Base-by-base conservation (phyloP, 768 basidiomycete genomes). In the Holtermannia corniformis region DNA sequence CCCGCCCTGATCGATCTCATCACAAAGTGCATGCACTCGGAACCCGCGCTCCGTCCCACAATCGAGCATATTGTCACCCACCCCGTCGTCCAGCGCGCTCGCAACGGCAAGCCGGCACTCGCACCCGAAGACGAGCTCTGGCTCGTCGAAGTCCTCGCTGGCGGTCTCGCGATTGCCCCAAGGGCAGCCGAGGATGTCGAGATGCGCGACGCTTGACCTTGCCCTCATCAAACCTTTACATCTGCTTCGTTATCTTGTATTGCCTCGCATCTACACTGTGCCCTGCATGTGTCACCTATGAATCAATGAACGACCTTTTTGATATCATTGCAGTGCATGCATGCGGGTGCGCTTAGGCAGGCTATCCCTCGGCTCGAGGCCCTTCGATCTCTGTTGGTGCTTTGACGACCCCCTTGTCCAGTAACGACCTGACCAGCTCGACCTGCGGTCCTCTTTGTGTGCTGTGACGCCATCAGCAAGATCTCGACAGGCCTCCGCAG, bases 1-100 rank as follows among this genome's bases (percentile, higher is more conserved):
- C 71, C 71, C 2, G 68, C 67, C 3, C 54, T 72, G 19, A 54
- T 55, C 19, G 68, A 72, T 42, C 53, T 72, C 13, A 72, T 72
- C 52, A 68, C 62, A 2, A 56, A 47, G 10, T 67, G 65, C 46
- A 72, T 72, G 71, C 54, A 56, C 2, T 48, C 65, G 1, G 56
- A 68, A 12, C 63, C 71, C 5, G 37, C 41, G 28, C 19, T 27
- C 19, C 53, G 67, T 46, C 67, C 71, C 5, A 53, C 59, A 0
- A 59, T 64, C 5, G 41, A 32, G 14, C 55, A 67, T 22, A 46
- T 72, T 16, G 57, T 61, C 3, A 50, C 41, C 23, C 71, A 72
- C 44, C 71, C 71, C 11, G 61, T 72, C 2, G 49, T 72, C 2
- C 41, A 50, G 14, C 43, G 68, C 24, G 71, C 71, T 7, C 44